Evolutionary conservation across 2,329 filamentous ascomycete species (phyloP).

Genomic region (Talaromyces verruculosus): DNA sequence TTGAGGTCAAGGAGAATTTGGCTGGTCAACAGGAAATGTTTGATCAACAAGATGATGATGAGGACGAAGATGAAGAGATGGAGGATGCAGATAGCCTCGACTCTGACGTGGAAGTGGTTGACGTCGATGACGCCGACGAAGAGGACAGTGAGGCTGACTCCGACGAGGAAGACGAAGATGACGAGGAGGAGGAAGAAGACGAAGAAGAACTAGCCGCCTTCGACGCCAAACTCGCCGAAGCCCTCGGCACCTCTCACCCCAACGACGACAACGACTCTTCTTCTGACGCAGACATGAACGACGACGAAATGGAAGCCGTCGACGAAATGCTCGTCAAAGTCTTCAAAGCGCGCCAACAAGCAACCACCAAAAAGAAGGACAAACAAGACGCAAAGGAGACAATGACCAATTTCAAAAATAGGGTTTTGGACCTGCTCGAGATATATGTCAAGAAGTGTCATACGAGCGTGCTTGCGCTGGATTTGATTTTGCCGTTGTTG

Average conservation of each 20-base stretch:
- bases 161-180: conserved; percentile 25
- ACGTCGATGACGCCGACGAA: conserved; percentile 33
- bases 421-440: conserved; percentile 81
- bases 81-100: conserved; percentile 48
- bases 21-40: conserved; percentile 87
- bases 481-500: conserved; percentile 74
- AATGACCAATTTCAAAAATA: conserved; percentile 92
- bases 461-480: conserved; percentile 64
- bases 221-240: conserved; percentile 73
- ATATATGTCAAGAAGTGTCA: conserved; percentile 82
- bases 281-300: conserved; percentile 78
- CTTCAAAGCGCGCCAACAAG: conserved; percentile 73
- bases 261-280: conserved; percentile 58
- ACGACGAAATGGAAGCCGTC: conserved; percentile 90
- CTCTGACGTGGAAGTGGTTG: conserved; percentile 33
- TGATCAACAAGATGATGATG: conserved; percentile 62
- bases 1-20: conserved; percentile 75
- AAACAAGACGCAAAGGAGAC: conserved; percentile 84
- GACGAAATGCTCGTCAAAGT: conserved; percentile 81
- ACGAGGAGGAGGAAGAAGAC: conserved; percentile 50
- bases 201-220: conserved; percentile 61
- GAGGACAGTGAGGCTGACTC: conserved; percentile 21
- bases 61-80: conserved; percentile 57
- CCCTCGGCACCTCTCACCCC: conserved; percentile 67
- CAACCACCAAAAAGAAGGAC: conserved; percentile 72